These are phyloP conservation scores for Candida succiphila DNA, from an alignment of 805 yeast species.

Conservation along the genomic window DNA sequence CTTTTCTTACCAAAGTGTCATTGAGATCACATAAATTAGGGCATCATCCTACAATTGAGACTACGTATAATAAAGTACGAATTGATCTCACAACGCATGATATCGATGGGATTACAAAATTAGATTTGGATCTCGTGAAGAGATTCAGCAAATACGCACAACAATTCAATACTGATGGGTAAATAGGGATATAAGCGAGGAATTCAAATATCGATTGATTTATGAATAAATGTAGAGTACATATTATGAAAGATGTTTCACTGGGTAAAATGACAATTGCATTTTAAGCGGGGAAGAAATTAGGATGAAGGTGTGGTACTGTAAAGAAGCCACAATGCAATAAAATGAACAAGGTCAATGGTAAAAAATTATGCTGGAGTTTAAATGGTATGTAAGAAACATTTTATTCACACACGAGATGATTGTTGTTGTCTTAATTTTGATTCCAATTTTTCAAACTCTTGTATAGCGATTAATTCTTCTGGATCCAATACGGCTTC, in stretches of 20 bases:
- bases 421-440: constrained; percentile 10
- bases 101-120: constrained; percentile 36
- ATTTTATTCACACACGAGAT: too few species aligned
- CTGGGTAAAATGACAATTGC: too few species aligned
- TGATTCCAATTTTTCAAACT: constrained; percentile 77
- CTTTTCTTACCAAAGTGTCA: constrained; percentile 49
- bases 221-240: too few species aligned
- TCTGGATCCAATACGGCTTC: constrained; percentile 28
- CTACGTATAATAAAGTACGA: constrained; percentile 49
- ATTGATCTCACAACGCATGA: constrained; percentile 60
- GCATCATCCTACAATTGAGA: constrained; percentile 65
- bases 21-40: constrained; percentile 45
- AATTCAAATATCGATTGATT: too few species aligned
- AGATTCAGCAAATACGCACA: constrained; percentile 28
- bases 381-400: too few species aligned
- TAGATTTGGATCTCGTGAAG: constrained; percentile 51
- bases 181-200: not conserved
- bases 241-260: too few species aligned
- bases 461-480: constrained; percentile 57
- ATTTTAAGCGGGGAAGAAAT: too few species aligned
- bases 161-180: constrained; percentile 5
- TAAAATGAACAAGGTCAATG: too few species aligned
- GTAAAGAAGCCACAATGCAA: not conserved
- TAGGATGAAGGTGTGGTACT: not conserved
- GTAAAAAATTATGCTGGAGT: too few species aligned